Evolutionary conservation across 495 filamentous ascomycete species (phyloP).

Genomic region (Penicillium crystallinum): DNA sequence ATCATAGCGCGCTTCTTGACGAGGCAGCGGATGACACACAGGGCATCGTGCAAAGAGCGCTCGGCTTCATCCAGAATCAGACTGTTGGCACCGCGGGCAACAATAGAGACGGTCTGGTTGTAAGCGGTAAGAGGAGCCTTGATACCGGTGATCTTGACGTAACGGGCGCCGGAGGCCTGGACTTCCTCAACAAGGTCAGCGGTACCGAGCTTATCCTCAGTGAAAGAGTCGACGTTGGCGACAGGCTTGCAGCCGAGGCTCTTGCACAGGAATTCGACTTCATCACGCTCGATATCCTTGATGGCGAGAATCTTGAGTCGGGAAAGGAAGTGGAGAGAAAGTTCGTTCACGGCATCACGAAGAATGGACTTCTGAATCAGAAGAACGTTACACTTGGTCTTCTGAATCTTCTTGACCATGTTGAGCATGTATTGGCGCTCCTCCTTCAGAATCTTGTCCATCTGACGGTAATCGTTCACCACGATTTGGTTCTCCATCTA

Average conservation of each 20-base stretch:
- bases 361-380: conserved; percentile 98
- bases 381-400: conserved; percentile 98
- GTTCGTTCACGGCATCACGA: conserved; percentile 94
- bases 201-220: conserved; percentile 96
- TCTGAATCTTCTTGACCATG: conserved; percentile 99
- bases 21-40: conserved; percentile 94
- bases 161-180: conserved; percentile 77
- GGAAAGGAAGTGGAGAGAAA: conserved; percentile 93
- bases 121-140: conserved; percentile 49
- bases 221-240: conserved; percentile 97
- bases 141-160: conserved; percentile 92
- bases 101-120: conserved; percentile 86
- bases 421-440: conserved; percentile 96
- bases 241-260: conserved; percentile 97
- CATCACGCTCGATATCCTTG: conserved; percentile 97
- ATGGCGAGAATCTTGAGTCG: conserved; percentile 92
- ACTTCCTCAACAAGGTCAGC: conserved; percentile 93
- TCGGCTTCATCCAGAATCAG: conserved; percentile 96
- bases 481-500: conserved; percentile 99
- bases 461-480: conserved; percentile 98
- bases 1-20: conserved; percentile 99
- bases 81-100: conserved; percentile 88
- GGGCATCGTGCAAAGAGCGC: conserved; percentile 90
- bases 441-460: conserved; percentile 99
- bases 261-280: conserved; percentile 99